Evolutionary conservation across 2,329 filamentous ascomycete species (phyloP), one percentile per base, ranked within the genome.

Genomic region (Aspergillus sp.): DNA sequence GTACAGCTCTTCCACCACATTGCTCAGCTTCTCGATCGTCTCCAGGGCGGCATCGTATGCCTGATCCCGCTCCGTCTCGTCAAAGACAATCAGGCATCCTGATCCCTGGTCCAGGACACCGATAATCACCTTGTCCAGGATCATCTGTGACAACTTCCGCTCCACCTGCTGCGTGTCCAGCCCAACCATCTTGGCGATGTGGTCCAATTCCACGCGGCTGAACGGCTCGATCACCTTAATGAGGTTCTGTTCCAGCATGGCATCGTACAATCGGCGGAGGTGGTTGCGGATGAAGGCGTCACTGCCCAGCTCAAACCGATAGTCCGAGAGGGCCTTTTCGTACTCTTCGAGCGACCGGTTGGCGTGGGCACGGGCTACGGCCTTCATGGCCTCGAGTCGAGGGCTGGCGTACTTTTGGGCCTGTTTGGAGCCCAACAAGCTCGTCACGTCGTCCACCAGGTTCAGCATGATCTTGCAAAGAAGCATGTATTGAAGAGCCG

Each of bases 391-490:
- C 75, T 99, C 94, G 58, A 99, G 85, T 69, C 90, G 94, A 76
- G 93, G 90, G 64, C 93, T 91, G 30, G 92, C 92, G 70, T 99
- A 97, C 76, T 95, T 94, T 69, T 95, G 85, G 36, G 95, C 94
- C 73, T 96, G 92, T 82, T 99, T 99, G 50, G 90, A 95, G 26
- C 88, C 85, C 85, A 99, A 90, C 62, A 99, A 84, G 68, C 88
- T 85, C 76, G 93, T 95, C 72, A 99, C 93, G 73, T 99, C 95
- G 78, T 97, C 92, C 60, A 86, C 90, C 38, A 95, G 82, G 76
- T 99, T 99, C 63, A 99, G 82, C 95, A 99, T 99, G 73, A 99
- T 94, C 80, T 99, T 99, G 85, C 94, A 97, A 33, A 99, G 86
- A 50, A 99, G 84, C 94, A 99, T 99, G 81, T 99, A 99, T 79